A percentile compares a stretch with the other conserved stretches of the same genome.
phyloP scores from a whole-genome alignment of 192 early-diverging fungal genomes.

The Entophlyctis helioformis region DNA sequence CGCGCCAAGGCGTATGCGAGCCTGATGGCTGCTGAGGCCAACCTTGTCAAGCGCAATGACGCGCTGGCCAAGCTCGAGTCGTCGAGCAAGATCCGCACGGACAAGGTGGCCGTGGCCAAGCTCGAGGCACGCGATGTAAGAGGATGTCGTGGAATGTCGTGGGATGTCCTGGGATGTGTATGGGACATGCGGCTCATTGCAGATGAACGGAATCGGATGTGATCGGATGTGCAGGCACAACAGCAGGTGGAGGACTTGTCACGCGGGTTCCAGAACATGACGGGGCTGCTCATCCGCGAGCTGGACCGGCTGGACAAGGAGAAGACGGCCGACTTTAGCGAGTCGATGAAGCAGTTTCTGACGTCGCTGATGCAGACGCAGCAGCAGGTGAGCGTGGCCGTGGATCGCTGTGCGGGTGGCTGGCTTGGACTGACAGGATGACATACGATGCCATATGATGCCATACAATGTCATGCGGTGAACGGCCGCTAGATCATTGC shows the following conservation, averaged over 20 bases:
- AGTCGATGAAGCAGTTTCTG: conserved; percentile 59
- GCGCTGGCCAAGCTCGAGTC: conserved; percentile 16
- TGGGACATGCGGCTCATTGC: no score
- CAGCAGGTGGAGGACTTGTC: conserved; percentile 5
- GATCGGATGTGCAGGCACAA: conserved; percentile 34
- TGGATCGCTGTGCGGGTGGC: no score
- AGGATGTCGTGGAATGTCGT: background rate
- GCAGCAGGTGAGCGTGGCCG: conserved; percentile 61
- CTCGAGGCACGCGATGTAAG: conserved; percentile 43
- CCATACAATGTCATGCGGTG: no score
- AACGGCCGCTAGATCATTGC: no score
- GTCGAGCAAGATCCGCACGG: conserved; percentile 17
- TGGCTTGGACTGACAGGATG: no score
- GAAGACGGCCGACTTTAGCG: conserved; percentile 69
- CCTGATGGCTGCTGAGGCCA: conserved; percentile 58
- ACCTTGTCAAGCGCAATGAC: conserved; percentile 56
- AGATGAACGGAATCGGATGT: no score
- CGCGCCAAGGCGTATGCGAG: conserved; percentile 52
- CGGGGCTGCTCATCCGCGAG: conserved; percentile 57
- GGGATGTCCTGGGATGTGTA: background rate
- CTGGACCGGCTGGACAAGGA: conserved; percentile 68
- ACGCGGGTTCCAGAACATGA: conserved; percentile 28
- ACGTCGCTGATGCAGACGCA: conserved; percentile 67
- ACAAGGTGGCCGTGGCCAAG: conserved; percentile 29
- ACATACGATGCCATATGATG: no score